Evolutionary conservation across 371 early-diverging fungal species (phyloP), one percentile per base, ranked within the genome.

Genomic region (Mortierella sp.): DNA sequence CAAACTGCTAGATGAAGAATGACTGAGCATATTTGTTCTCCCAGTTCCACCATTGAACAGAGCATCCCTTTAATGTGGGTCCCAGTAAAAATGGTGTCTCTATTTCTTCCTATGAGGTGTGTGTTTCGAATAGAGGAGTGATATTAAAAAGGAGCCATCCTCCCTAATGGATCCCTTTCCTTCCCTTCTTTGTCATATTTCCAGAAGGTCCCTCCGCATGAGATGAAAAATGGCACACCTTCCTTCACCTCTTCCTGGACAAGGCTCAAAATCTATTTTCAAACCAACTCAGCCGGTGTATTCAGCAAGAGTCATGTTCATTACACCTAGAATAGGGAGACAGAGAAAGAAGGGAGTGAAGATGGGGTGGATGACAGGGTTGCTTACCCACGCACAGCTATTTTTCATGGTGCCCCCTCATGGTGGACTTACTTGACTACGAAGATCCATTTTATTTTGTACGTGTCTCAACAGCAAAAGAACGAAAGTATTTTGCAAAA

Each of bases 401-500:
- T 56, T 29, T 29, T 27, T 56, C 27, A 2, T n/a, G 56, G 56
- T 0, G 7, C n/a, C 4, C 4, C 29, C 29, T 11, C 58, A 12
- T 14, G 27, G 58, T 12, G 8, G n/a, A 43, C 74, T 56, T 21
- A 27, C 58, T 54, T 60, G 78, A 78, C 58, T 60, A 29, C 56
- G 35, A 7, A 6, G 32, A 32, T 58, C 43, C 60, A 21, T 41
- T 68, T 27, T 55, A 68, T 29, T 7, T 12, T 16, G 18, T 29
- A 51, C 35, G 1, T 35, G 35, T 35, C 35, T 35, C 35, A 35
- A 35, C 35, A 35, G 35, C 35, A 35, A 35, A 32, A 35, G 35
- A 4, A 29, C 41, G 58, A 72, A 79, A 27, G n/a, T 38, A 70
- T 24, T 76, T 76, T 88, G 95, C 92, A 60, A 32, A 60, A 55